Evolutionary conservation across 208 protist genomes (phyloP), one percentile per base, ranked within the genome.

Genomic region (Endotrypanum monterogeii): DNA sequence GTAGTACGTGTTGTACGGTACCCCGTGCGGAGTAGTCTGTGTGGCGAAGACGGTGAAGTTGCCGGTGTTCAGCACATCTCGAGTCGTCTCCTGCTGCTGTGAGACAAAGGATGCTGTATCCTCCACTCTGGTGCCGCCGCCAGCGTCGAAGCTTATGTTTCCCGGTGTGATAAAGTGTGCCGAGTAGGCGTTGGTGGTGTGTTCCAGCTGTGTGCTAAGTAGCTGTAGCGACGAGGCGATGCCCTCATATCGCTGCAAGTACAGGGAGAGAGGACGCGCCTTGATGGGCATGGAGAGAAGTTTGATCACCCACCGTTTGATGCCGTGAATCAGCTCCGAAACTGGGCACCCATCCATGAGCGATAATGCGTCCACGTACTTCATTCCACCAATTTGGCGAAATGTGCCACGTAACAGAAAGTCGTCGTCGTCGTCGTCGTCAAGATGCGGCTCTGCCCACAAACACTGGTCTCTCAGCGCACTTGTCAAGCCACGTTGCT

Each of bases 221-320:
- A 89, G 28, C 30, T 82, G 83, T 51, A 88, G 58, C 28, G 79
- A 78, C 41, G 77, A 67, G 28, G 78, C 75, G 37, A 91, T 83
- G 58, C 84, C 89, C 46, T 87, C 84, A 73, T 91, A 89, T 25
- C 83, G 83, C 74, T 90, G 85, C 20, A 92, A 71, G 52, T 81
- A 92, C 67, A 92, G 74, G 28, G 73, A 86, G 58, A 92, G 76
- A 12, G 88, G 88, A 3, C 83, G 85, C 2, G 86, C 84, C 67
- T 89, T 88, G 57, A 88, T 76, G 16, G 89, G 89, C 70, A 80
- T 76, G 23, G 61, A 63, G 51, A 89, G 79, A 18, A 93, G 74
- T 51, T 90, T 87, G 28, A 78, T 23, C 25, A 85, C 74, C 82
- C 86, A 93, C 16, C 66, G 77, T 51, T 78, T 57, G 25, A 90